Percentiles rank a stretch among this genome's conserved stretches.
phyloP scores from a whole-genome alignment of 2,329 filamentous ascomycete species.

The Fusarium agapanthi region DNA sequence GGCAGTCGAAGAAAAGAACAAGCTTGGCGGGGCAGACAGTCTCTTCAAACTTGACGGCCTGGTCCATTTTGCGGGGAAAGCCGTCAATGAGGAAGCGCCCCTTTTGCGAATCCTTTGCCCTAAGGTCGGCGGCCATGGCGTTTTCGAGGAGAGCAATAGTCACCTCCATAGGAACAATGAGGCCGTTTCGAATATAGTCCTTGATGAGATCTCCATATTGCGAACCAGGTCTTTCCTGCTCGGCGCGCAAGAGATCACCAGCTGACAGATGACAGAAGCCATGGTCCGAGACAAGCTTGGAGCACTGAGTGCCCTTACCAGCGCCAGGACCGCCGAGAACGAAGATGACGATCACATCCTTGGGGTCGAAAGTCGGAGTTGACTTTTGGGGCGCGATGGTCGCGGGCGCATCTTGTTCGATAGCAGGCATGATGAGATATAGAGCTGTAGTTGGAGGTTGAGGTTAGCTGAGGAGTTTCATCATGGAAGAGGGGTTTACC shows the following conservation, averaged over 20 bases:
- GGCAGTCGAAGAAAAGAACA: slow-evolving; percentile 94
- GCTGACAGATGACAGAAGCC: slow-evolving; percentile 93
- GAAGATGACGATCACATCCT: slow-evolving; percentile 90
- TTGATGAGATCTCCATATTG: slow-evolving; percentile 94
- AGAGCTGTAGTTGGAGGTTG: background rate
- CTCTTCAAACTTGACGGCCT: slow-evolving; percentile 93
- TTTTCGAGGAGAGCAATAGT: slow-evolving; percentile 94
- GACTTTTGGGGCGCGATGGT: slow-evolving; percentile 57
- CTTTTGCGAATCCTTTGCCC: slow-evolving; percentile 58
- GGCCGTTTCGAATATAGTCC: slow-evolving; percentile 90
- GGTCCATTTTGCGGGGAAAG: slow-evolving; percentile 97
- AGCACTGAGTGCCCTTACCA: slow-evolving; percentile 96
- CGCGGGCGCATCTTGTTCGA: slow-evolving; percentile 26
- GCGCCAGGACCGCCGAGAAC: slow-evolving; percentile 95
- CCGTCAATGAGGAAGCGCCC: slow-evolving; percentile 81
- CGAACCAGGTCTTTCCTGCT: slow-evolving; percentile 86
- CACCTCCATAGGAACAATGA: slow-evolving; percentile 98
- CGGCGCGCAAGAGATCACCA: slow-evolving; percentile 90
- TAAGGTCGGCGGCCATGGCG: slow-evolving; percentile 80
- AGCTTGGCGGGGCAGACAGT: slow-evolving; percentile 84
- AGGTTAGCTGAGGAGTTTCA: slow-evolving; percentile 9
- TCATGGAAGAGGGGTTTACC: slow-evolving; percentile 15
- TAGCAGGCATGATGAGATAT: slow-evolving; percentile 23
- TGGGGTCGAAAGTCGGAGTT: slow-evolving; percentile 75
- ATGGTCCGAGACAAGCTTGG: slow-evolving; percentile 85